Percentiles rank a stretch among this genome's conserved stretches.
Evolutionary conservation across 345 rosid species (phyloP).

Genomic region (Streptanthus diversifolius): DNA sequence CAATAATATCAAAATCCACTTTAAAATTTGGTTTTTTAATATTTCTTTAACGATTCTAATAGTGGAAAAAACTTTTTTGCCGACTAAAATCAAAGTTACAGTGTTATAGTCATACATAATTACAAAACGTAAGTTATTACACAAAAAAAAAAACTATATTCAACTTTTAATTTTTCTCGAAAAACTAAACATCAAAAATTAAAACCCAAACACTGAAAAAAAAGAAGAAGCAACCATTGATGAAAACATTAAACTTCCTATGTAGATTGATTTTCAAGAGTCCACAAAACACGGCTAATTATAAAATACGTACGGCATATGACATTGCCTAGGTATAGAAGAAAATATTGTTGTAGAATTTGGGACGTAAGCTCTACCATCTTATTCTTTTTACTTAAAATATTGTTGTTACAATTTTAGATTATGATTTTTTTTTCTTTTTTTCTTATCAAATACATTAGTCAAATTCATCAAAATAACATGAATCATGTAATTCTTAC

Average conservation of each 20-base stretch:
- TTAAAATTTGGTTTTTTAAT: neutral
- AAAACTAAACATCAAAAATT: neutral
- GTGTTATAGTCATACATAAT: too few species aligned
- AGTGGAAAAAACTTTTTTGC: too few species aligned
- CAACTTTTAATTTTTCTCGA: neutral
- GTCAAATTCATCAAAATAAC: neutral
- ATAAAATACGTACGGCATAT: neutral
- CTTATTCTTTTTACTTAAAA: neutral
- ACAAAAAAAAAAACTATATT: neutral
- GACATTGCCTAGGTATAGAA: neutral
- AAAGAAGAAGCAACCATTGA: neutral
- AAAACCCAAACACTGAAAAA: neutral
- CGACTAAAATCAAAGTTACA: too few species aligned
- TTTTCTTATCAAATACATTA: neutral
- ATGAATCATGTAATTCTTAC: neutral
- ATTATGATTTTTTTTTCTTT: neutral
- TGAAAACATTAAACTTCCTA: neutral
- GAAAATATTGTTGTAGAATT: neutral
- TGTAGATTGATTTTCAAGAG: neutral
- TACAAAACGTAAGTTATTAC: neutral
- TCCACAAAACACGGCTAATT: conserved; percentile 9
- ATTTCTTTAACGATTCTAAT: neutral
- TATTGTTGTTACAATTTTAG: neutral
- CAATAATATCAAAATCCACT: conserved; percentile 12
- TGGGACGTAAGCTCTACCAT: neutral